Conservation (phyloP, 352 stramenopile species). For the Globisporangium viniferum region DNA sequence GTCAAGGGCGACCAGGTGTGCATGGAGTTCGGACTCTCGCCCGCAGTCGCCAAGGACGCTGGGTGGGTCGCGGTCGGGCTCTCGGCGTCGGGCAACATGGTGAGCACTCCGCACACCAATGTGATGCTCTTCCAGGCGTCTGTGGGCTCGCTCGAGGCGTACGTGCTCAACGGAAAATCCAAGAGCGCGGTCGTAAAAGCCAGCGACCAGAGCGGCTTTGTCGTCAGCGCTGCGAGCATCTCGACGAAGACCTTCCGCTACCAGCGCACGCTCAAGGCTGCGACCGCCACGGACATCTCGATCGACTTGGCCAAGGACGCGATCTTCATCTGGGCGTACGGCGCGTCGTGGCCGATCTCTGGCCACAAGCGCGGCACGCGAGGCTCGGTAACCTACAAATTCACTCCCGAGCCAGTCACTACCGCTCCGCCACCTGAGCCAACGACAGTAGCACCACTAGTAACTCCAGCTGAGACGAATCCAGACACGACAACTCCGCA, state of each 20-base stretch:
- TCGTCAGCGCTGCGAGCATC: slow-evolving; percentile 31
- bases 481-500: background rate
- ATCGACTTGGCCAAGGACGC: slow-evolving; percentile 32
- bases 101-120: slow-evolving; percentile 63
- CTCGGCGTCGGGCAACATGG: slow-evolving; percentile 43
- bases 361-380: slow-evolving; percentile 43
- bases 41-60: slow-evolving; percentile 30
- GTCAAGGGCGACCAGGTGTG: slow-evolving; percentile 57
- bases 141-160: slow-evolving; percentile 37
- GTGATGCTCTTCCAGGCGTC: slow-evolving; percentile 69
- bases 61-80: slow-evolving; percentile 67
- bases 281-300: slow-evolving; percentile 40
- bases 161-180: slow-evolving; percentile 49
- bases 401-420: slow-evolving; percentile 13
- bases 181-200: slow-evolving; percentile 40
- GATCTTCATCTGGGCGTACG: slow-evolving; percentile 75
- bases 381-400: slow-evolving; percentile 51
- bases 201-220: slow-evolving; percentile 40
- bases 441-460: background rate
- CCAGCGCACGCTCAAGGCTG: slow-evolving; percentile 56
- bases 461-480: background rate
- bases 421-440: background rate
- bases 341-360: slow-evolving; percentile 60
- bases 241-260: slow-evolving; percentile 64
- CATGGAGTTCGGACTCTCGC: slow-evolving; percentile 57